A percentile compares a stretch with the other conserved stretches of the same genome.
Conservation (phyloP, 306 rosid genomes). For the Cicer chorassanicum region DNA sequence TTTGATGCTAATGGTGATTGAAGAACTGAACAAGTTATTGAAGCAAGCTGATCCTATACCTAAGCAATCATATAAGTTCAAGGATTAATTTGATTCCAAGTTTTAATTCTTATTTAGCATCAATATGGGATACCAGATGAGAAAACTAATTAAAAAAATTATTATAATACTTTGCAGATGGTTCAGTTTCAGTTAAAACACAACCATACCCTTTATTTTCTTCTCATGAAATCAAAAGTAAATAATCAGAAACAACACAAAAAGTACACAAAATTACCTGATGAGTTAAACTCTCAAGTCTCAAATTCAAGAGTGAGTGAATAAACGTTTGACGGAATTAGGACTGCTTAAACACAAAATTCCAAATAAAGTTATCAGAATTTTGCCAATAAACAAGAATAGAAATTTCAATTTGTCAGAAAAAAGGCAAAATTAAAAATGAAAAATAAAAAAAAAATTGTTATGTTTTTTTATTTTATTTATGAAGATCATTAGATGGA, state of each 20-base stretch:
- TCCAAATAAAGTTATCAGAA: constrained; percentile 27
- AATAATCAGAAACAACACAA: constrained; percentile 32
- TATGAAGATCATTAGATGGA: constrained; percentile 26
- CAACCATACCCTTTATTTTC: background rate
- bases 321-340: constrained; percentile 40
- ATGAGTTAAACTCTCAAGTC: constrained; percentile 33
- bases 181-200: constrained; percentile 47
- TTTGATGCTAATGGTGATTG: too few species aligned
- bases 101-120: too few species aligned
- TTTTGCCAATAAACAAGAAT: constrained; percentile 27
- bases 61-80: too few species aligned
- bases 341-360: constrained; percentile 52
- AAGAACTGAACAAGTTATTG: too few species aligned
- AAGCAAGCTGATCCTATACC: too few species aligned
- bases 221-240: constrained; percentile 7
- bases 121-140: too few species aligned
- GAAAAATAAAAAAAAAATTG: constrained; percentile 1
- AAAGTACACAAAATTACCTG: constrained; percentile 46
- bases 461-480: background rate
- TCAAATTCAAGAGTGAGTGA: constrained; percentile 38
- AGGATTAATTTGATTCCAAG: too few species aligned
- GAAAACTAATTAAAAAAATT: too few species aligned
- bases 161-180: background rate
- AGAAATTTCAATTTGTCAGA: constrained; percentile 36
- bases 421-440: constrained; percentile 7